Percentiles rank a stretch among this genome's conserved stretches.
Evolutionary conservation across 1,284 basidiomycete species (phyloP).

Genomic region (Sphagnurus paluster): DNA sequence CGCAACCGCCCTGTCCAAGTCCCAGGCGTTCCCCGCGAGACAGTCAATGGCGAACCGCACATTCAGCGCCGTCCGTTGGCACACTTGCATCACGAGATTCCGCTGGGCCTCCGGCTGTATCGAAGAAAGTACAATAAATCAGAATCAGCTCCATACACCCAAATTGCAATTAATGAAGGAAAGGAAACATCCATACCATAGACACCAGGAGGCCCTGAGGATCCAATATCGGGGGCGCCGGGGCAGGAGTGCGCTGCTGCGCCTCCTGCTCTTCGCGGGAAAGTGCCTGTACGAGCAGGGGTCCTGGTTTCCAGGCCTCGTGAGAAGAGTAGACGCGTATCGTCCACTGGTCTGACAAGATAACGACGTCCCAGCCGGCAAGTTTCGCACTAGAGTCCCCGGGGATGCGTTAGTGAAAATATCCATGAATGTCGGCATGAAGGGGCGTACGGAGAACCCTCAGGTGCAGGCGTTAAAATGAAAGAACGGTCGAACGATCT

Average conservation of each 20-base stretch:
- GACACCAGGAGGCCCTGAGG: constrained; percentile 51
- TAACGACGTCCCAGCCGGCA: constrained; percentile 87
- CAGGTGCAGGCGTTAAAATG: constrained; percentile 78
- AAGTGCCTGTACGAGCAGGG: constrained; percentile 63
- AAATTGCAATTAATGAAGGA: no score
- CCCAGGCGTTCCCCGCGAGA: constrained; percentile 79
- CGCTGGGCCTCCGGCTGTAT: constrained; percentile 69
- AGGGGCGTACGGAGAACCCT: constrained; percentile 67
- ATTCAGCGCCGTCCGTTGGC: constrained; percentile 74
- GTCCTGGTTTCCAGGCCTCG: constrained; percentile 75
- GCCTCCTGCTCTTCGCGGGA: constrained; percentile 22
- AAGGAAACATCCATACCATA: constrained; percentile 48
- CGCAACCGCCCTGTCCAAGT: constrained; percentile 68
- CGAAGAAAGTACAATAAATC: constrained; percentile 11
- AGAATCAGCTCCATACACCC: no score
- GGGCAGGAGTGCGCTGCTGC: constrained; percentile 13
- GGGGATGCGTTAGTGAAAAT: no score
- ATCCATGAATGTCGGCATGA: no score
- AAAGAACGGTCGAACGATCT: constrained; percentile 95
- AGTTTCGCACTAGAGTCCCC: constrained; percentile 60
- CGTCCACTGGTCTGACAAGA: constrained; percentile 87
- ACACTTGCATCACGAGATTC: constrained; percentile 64
- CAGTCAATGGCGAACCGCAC: constrained; percentile 79
- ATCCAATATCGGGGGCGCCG: constrained; percentile 27
- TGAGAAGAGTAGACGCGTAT: constrained; percentile 84